Percentiles rank a stretch among this genome's conserved stretches.
Evolutionary conservation across 306 rosid genomes (phyloP).

Genomic region (Citrullus colocynthis): DNA sequence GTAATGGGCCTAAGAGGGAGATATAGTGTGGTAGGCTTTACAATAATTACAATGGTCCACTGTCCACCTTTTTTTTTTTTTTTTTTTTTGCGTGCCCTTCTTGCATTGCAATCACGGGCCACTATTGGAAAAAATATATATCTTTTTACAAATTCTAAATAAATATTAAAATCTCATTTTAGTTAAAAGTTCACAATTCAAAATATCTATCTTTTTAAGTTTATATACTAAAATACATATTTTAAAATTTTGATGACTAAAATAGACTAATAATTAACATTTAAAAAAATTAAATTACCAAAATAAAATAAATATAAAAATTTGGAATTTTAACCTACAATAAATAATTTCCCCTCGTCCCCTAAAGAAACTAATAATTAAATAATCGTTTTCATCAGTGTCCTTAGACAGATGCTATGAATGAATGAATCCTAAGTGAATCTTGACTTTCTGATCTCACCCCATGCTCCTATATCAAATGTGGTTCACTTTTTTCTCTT

Average conservation of each 20-base stretch:
- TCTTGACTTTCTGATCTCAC: background rate
- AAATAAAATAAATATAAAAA: too few species aligned
- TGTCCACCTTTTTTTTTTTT: background rate
- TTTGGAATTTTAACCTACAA: too few species aligned
- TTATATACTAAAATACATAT: too few species aligned
- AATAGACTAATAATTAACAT: too few species aligned
- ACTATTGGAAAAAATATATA: background rate
- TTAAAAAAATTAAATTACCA: too few species aligned
- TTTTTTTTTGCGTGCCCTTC: background rate
- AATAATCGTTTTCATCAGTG: background rate
- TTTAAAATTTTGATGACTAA: too few species aligned
- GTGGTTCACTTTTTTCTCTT: too few species aligned
- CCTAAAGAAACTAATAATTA: background rate
- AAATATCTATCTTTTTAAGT: too few species aligned
- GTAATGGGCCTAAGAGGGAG: background rate
- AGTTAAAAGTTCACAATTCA: too few species aligned
- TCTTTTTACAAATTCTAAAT: background rate
- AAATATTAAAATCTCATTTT: background rate
- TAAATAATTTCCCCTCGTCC: too few species aligned
- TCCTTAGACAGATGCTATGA: background rate
- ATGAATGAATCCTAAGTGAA: background rate
- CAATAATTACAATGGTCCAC: conserved; percentile 8
- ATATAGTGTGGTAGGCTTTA: conserved; percentile 4
- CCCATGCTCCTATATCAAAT: background rate
- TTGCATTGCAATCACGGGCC: conserved; percentile 5